Evolutionary conservation across 441 rosid species (phyloP).

Genomic region (Bocquillonia castaneifolia): DNA sequence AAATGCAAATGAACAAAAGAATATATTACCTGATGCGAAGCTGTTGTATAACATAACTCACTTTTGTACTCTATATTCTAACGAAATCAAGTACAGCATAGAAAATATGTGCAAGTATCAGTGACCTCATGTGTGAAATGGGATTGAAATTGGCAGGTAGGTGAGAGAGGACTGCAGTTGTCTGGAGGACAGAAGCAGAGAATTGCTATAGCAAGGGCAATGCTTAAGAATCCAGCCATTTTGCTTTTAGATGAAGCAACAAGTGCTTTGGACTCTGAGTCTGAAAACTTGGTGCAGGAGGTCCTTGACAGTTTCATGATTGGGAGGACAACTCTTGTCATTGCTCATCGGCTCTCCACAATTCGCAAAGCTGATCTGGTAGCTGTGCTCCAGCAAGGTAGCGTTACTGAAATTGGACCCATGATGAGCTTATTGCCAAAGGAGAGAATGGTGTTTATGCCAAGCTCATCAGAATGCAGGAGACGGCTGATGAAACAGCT

Average conservation of each 20-base stretch:
- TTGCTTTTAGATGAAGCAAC: constrained; percentile 93
- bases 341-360: constrained; percentile 97
- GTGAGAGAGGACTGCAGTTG: constrained; percentile 95
- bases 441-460: constrained; percentile 91
- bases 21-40: too few relatives aligned
- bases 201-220: constrained; percentile 95
- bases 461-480: constrained; percentile 92
- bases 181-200: constrained; percentile 99
- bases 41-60: too few relatives aligned
- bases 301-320: constrained; percentile 98
- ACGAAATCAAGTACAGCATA: neutral
- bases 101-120: neutral
- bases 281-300: constrained; percentile 96
- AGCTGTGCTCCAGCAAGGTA: constrained; percentile 94
- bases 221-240: constrained; percentile 97
- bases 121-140: neutral
- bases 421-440: constrained; percentile 83
- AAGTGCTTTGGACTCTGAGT: constrained; percentile 95
- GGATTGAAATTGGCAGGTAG: constrained; percentile 66
- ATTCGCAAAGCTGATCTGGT: constrained; percentile 97
- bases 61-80: neutral
- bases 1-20: neutral
- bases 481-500: constrained; percentile 88
- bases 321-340: constrained; percentile 92
- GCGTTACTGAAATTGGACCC: constrained; percentile 90